These are phyloP conservation scores for Citropsis articulata DNA, from an alignment of 345 rosid species.

Conservation along the genomic window DNA sequence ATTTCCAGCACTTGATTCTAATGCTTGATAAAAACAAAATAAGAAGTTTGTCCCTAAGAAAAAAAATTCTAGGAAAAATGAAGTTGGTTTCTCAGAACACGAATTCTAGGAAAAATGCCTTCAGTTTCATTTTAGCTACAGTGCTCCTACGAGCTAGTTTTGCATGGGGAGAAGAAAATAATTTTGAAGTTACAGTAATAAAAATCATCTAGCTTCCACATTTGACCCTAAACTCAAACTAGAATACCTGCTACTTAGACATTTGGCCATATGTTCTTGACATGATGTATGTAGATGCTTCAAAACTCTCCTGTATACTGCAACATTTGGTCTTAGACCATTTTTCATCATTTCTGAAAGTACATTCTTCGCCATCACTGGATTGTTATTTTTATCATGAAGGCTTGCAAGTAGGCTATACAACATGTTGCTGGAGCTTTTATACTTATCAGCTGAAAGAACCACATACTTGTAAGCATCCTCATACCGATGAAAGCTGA, in stretches of 20 bases:
- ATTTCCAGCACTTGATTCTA: not conserved
- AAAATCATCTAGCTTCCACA: conserved; percentile 15
- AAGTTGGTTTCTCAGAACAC: not conserved
- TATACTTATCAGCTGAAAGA: conserved; percentile 23
- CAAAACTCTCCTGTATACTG: conserved; percentile 30
- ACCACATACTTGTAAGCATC: conserved; percentile 40
- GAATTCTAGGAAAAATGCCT: not conserved
- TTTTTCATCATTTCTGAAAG: conserved; percentile 48
- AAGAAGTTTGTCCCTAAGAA: no score
- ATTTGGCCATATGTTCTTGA: conserved; percentile 27
- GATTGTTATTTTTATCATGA: conserved; percentile 32
- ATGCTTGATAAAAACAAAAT: not conserved
- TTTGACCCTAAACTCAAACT: conserved; percentile 13
- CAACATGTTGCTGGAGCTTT: conserved; percentile 22
- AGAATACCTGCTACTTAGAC: conserved; percentile 20
- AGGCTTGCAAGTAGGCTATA: conserved; percentile 49
- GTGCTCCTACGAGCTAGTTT: not conserved
- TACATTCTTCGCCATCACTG: conserved; percentile 30
- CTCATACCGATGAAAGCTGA: conserved; percentile 23
- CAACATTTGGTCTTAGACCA: conserved; percentile 45
- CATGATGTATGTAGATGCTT: conserved; percentile 30
- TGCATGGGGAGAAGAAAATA: not conserved
- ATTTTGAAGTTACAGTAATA: not conserved
- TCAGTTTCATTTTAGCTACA: not conserved
- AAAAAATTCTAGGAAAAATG: not conserved